Evolutionary conservation across 805 yeast species (phyloP).

Genomic region (Priceomyces haplophilus): DNA sequence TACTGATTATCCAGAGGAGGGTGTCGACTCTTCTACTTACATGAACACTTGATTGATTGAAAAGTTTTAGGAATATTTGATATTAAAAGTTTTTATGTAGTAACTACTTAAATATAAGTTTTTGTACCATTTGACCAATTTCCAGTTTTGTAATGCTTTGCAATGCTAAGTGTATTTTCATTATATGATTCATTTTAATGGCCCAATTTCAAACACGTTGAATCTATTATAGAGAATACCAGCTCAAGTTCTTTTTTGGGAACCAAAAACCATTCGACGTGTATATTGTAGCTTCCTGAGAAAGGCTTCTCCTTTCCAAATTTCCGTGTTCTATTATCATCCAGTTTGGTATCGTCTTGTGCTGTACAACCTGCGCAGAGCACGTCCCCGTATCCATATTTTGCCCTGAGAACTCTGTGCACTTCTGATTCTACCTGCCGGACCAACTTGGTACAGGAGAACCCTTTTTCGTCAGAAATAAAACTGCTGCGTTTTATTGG

Average conservation of each 20-base stretch:
- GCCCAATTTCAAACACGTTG: constrained; percentile 12
- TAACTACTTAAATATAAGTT: not conserved
- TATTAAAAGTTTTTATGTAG: constrained; percentile 2
- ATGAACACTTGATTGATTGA: constrained; percentile 71
- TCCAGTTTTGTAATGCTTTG: not conserved
- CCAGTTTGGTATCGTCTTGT: not conserved
- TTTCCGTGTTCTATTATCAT: not conserved
- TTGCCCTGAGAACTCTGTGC: constrained; percentile 34
- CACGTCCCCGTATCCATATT: constrained; percentile 48
- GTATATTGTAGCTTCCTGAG: constrained; percentile 30
- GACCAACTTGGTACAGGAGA: constrained; percentile 29
- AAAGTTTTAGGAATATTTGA: not conserved
- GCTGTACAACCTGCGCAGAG: constrained; percentile 45
- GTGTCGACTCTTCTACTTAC: constrained; percentile 95
- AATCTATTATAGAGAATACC: constrained; percentile 35
- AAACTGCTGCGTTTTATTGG: constrained; percentile 14
- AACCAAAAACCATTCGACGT: constrained; percentile 57
- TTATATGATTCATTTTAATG: not conserved
- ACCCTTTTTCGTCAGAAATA: constrained; percentile 28
- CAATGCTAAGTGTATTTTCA: not conserved
- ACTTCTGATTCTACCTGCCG: constrained; percentile 39
- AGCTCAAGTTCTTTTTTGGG: constrained; percentile 38
- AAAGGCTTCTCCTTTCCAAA: not conserved
- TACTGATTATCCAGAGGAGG: constrained; percentile 94
- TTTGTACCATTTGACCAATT: not conserved